These are phyloP conservation scores for Tetrapyrgos nigripes DNA, from an alignment of 1,284 basidiomycete species.

Conservation along the genomic window DNA sequence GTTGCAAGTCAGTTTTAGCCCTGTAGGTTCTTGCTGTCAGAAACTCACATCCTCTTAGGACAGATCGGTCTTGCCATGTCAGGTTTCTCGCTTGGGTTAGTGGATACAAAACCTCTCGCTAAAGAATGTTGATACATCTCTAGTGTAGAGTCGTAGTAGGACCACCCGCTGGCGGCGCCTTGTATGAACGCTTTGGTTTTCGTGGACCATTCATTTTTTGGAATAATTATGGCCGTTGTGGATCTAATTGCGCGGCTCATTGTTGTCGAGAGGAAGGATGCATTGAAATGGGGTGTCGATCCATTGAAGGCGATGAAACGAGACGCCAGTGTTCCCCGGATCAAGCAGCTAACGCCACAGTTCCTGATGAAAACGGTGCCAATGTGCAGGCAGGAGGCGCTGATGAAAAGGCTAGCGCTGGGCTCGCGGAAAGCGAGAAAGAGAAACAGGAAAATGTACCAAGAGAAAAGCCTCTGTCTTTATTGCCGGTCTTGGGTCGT, in stretches of 20 bases:
- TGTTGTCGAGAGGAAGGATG: slow-evolving; percentile 68
- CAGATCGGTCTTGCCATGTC: slow-evolving; percentile 79
- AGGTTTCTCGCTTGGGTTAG: slow-evolving; percentile 71
- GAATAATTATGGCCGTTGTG: slow-evolving; percentile 60
- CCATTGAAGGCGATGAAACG: slow-evolving; percentile 32
- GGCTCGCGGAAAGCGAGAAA: not conserved
- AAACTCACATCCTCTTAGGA: slow-evolving; percentile 39
- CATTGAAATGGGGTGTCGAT: slow-evolving; percentile 58
- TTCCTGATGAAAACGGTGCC: not conserved
- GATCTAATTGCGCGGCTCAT: slow-evolving; percentile 70
- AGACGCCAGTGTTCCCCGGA: slow-evolving; percentile 12
- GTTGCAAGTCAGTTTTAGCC: slow-evolving; percentile 60
- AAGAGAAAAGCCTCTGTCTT: slow-evolving; percentile 31
- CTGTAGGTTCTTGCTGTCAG: too few relatives aligned
- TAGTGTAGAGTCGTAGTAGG: slow-evolving; percentile 54
- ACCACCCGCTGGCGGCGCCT: slow-evolving; percentile 72
- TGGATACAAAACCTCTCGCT: not conserved
- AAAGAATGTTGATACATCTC: not conserved
- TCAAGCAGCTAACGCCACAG: not conserved
- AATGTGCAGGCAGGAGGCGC: not conserved
- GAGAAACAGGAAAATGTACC: not conserved
- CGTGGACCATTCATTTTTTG: slow-evolving; percentile 79
- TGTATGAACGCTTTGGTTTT: slow-evolving; percentile 74
- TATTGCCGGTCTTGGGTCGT: slow-evolving; percentile 48
- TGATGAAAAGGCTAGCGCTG: not conserved